Evolutionary conservation across 1,139 yeast species (phyloP).

Genomic region (Candida labiduridarum): DNA sequence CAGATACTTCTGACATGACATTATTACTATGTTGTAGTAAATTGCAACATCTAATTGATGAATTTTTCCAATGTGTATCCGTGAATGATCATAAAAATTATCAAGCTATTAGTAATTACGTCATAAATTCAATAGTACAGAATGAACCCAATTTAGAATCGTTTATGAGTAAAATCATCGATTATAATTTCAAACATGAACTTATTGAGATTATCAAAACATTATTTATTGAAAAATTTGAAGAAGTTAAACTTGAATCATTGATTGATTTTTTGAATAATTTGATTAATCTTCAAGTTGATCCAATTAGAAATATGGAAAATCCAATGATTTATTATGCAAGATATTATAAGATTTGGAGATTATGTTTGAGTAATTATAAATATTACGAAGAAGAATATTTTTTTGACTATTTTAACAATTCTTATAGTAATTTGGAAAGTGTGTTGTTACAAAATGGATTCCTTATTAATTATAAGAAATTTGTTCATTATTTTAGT

Average conservation of each 20-base stretch:
- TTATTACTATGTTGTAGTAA: conserved; percentile 12
- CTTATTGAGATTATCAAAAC: conserved; percentile 19
- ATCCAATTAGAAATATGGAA: neutral
- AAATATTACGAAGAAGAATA: conserved; percentile 18
- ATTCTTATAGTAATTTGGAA: conserved; percentile 5
- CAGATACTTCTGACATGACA: conserved; percentile 1
- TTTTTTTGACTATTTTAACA: conserved; percentile 17
- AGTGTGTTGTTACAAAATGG: conserved; percentile 13
- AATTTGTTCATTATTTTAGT: conserved; percentile 14
- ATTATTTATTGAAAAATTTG: conserved; percentile 22
- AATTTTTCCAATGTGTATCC: conserved; percentile 13
- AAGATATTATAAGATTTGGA: conserved; percentile 18
- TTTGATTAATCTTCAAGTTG: conserved; percentile 7
- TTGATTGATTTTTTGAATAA: conserved; percentile 16
- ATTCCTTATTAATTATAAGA: conserved; percentile 14
- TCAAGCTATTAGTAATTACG: conserved; percentile 14
- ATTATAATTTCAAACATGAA: conserved; percentile 13
- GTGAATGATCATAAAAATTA: conserved; percentile 11
- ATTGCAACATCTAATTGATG: conserved; percentile 14
- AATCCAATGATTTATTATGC: conserved; percentile 14
- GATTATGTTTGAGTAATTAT: conserved; percentile 14
- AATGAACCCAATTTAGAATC: conserved; percentile 14
- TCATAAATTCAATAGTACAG: conserved; percentile 19
- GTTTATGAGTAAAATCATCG: conserved; percentile 15
- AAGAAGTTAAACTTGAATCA: conserved; percentile 20